Conservation (phyloP, 2,329 filamentous ascomycete species). For the Tolypocladium ophioglossoides region DNA sequence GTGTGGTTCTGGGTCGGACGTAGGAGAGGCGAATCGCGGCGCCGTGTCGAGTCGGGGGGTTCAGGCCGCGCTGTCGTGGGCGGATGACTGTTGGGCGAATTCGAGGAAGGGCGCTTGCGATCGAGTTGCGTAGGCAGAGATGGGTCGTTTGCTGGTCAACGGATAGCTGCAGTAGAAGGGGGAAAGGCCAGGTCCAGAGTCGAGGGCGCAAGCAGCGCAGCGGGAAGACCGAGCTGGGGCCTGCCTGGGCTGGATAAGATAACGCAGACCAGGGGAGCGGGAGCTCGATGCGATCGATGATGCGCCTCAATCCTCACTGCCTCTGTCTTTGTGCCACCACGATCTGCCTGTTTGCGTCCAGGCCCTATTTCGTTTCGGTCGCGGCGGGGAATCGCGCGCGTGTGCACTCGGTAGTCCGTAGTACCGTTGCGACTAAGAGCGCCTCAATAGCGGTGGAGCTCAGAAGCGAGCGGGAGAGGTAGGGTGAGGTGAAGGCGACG, state of each 20-base stretch:
- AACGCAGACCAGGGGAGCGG: not conserved
- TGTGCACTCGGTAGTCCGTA: too few species aligned
- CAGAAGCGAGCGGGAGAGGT: too few species aligned
- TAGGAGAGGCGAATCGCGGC: not conserved
- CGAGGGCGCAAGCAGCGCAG: not conserved
- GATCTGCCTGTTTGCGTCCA: not conserved
- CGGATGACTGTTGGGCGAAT: not conserved
- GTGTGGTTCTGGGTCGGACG: constrained; percentile 5
- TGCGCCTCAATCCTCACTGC: not conserved
- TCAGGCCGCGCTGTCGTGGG: not conserved
- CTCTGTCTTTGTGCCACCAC: not conserved
- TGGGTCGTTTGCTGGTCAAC: not conserved
- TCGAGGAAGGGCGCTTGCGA: not conserved
- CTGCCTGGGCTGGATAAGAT: not conserved
- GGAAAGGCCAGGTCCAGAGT: not conserved
- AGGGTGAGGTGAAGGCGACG: not conserved
- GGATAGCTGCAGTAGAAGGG: not conserved
- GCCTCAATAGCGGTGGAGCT: too few species aligned
- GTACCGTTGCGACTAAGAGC: not conserved
- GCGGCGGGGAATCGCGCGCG: not conserved
- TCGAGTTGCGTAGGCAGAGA: not conserved
- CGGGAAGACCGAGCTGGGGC: not conserved
- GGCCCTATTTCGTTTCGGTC: not conserved
- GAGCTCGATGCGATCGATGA: not conserved
- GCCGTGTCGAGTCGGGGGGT: not conserved